Evolutionary conservation across 208 protist genomes (phyloP).

Genomic region (Leptomonas pyrrhocoris): DNA sequence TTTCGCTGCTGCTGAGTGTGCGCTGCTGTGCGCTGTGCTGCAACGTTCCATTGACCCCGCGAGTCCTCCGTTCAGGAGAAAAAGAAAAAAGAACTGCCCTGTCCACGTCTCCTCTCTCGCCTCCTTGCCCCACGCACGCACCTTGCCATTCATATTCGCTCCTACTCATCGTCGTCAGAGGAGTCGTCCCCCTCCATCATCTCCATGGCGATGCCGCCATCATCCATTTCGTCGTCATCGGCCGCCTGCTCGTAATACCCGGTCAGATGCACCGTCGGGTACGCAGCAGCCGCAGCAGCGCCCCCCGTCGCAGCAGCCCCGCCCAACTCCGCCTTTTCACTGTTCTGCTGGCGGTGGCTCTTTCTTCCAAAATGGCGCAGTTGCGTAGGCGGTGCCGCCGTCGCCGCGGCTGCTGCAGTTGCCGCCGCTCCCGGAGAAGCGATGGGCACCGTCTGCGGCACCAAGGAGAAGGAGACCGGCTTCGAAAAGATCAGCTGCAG

Average conservation of each 20-base stretch:
- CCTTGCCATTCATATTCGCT: background rate
- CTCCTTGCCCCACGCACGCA: no score
- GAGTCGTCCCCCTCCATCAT: slow-evolving; percentile 32
- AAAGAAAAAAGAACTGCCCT: background rate
- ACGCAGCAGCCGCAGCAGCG: slow-evolving; percentile 11
- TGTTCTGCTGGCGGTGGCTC: slow-evolving; percentile 4
- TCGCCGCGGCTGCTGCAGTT: background rate
- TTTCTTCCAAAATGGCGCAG: slow-evolving; percentile 17
- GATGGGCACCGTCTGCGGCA: slow-evolving; percentile 27
- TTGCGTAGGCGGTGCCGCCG: background rate
- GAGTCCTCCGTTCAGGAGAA: no score
- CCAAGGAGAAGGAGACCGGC: slow-evolving; percentile 65
- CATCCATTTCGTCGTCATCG: slow-evolving; percentile 39
- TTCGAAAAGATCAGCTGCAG: slow-evolving; percentile 75
- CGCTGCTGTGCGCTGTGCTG: no score
- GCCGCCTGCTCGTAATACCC: slow-evolving; percentile 78
- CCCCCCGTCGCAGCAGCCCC: no score
- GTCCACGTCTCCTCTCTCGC: no score
- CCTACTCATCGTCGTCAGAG: slow-evolving; percentile 7
- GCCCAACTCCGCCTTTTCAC: background rate
- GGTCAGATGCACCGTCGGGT: slow-evolving; percentile 73
- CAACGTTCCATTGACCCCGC: no score
- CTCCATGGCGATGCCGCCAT: slow-evolving; percentile 22
- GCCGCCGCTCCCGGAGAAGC: no score
- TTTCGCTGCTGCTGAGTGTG: no score